Percentiles rank a stretch among this genome's conserved stretches.
Conservation (phyloP, 441 rosid genomes). For the Bruguiera hainesii region DNA sequence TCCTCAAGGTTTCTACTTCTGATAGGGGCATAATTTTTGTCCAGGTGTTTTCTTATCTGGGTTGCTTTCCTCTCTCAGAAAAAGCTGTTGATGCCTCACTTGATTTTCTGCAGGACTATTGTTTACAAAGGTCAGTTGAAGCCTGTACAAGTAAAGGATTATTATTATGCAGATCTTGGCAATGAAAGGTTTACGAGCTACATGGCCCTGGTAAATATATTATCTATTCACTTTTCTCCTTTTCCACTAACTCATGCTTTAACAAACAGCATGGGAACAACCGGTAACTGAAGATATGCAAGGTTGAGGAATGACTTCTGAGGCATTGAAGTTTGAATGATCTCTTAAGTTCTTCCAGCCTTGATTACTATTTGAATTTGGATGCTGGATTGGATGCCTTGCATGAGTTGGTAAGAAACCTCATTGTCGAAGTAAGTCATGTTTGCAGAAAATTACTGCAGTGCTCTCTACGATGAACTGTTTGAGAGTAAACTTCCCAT, state of each 20-base stretch:
- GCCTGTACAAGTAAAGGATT: slow-evolving; percentile 84
- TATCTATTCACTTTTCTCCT: slow-evolving; percentile 69
- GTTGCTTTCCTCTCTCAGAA: neutral
- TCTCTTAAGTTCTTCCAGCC: slow-evolving; percentile 99
- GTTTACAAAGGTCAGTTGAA: slow-evolving; percentile 98
- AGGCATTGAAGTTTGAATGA: slow-evolving; percentile 99
- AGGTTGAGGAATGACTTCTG: slow-evolving; percentile 99
- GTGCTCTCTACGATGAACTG: slow-evolving; percentile 46
- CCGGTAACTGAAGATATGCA: slow-evolving; percentile 84
- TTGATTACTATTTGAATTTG: slow-evolving; percentile 80
- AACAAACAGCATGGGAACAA: slow-evolving; percentile 98
- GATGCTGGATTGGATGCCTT: slow-evolving; percentile 71
- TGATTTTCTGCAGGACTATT: slow-evolving; percentile 60
- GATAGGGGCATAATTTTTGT: slow-evolving; percentile 4
- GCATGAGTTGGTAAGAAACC: slow-evolving; percentile 89
- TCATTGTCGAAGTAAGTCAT: slow-evolving; percentile 72
- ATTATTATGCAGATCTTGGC: slow-evolving; percentile 96
- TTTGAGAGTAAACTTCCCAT: slow-evolving; percentile 48
- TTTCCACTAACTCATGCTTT: slow-evolving; percentile 93
- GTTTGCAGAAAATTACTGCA: slow-evolving; percentile 73
- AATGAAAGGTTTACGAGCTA: slow-evolving; percentile 99
- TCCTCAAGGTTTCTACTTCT: slow-evolving; percentile 66
- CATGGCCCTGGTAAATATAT: slow-evolving; percentile 99
- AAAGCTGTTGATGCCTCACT: neutral
- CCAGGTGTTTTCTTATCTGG: neutral